phyloP scores from a whole-genome alignment of 331 rosid species.

The Pyracantha coccinea region DNA sequence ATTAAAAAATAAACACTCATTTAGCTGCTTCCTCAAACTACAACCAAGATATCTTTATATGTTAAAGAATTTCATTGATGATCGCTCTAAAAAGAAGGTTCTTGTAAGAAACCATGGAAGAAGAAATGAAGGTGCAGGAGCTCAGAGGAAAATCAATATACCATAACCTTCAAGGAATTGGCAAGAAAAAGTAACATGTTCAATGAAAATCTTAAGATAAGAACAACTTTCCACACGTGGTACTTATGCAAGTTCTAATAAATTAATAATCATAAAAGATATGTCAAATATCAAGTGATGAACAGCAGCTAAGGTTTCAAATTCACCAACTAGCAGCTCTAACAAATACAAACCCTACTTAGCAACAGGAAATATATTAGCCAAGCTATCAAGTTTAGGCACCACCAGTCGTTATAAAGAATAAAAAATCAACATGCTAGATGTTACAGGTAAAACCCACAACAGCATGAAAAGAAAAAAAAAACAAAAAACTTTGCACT shows the following conservation, averaged over 20 bases:
- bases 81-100: neutral
- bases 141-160: neutral
- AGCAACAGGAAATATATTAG: neutral
- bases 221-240: neutral
- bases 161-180: neutral
- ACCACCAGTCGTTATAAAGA: neutral
- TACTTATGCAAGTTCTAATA: neutral
- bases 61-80: neutral
- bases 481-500: neutral
- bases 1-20: neutral
- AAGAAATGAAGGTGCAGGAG: neutral
- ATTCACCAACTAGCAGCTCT: neutral
- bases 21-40: neutral
- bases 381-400: neutral
- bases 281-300: neutral
- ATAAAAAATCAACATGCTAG: neutral
- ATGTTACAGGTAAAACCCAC: neutral
- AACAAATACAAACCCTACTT: neutral
- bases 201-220: neutral
- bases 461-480: neutral
- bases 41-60: neutral
- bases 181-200: neutral
- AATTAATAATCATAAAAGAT: no score
- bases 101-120: neutral
- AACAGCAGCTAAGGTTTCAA: neutral